Percentiles rank a stretch among this genome's conserved stretches.
Conservation (phyloP, 305 asterid species). For the Rubia peregrina region DNA sequence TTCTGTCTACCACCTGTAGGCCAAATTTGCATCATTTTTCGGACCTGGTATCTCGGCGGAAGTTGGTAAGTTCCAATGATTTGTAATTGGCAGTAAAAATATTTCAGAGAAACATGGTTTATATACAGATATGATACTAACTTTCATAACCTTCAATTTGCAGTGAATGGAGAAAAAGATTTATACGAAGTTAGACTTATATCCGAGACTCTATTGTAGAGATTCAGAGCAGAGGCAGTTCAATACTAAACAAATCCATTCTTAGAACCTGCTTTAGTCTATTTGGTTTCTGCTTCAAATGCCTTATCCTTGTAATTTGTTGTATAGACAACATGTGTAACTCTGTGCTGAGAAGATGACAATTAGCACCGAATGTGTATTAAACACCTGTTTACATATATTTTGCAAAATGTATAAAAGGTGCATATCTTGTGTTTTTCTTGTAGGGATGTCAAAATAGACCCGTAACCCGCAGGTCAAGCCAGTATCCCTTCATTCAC, state of each 20-base stretch:
- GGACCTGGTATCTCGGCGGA: constrained; percentile 95
- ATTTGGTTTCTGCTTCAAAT: not conserved
- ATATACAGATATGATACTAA: constrained; percentile 8
- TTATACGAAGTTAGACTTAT: constrained; percentile 65
- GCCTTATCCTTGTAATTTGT: not conserved
- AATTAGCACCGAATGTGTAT: not conserved
- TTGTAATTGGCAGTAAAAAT: not conserved
- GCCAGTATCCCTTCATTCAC: too few relatives aligned
- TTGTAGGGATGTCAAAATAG: too few relatives aligned
- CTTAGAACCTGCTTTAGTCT: not conserved
- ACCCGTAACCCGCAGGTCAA: too few relatives aligned
- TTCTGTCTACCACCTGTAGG: constrained; percentile 32
- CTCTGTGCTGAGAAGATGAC: not conserved
- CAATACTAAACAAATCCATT: not conserved
- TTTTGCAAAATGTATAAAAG: not conserved
- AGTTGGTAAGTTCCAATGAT: constrained; percentile 43
- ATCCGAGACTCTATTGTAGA: constrained; percentile 52
- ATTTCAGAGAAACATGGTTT: not conserved
- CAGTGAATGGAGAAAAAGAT: constrained; percentile 59
- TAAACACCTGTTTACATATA: not conserved
- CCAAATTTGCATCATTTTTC: constrained; percentile 83
- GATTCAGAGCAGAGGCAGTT: not conserved
- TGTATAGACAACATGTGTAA: constrained; percentile 5
- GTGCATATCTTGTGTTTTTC: not conserved
- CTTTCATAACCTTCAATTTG: constrained; percentile 24